Conservation (phyloP, 306 rosid species). For the Senna siamea region DNA sequence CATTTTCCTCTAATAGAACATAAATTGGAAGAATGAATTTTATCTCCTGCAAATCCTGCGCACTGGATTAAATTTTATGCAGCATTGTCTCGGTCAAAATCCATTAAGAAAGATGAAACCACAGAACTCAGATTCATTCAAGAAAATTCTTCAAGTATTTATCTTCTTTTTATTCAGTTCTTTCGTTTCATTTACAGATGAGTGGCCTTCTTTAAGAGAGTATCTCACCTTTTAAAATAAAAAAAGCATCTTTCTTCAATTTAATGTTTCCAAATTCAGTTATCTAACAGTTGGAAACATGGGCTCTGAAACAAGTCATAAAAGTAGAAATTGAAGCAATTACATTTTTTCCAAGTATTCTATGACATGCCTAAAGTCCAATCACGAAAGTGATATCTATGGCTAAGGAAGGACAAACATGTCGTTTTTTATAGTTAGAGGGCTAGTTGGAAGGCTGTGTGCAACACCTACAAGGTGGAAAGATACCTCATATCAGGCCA, state of each 20-base stretch:
- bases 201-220: constrained; percentile 24
- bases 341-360: constrained; percentile 20
- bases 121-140: constrained; percentile 23
- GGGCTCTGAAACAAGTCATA: constrained; percentile 14
- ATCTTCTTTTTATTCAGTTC: constrained; percentile 5
- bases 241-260: neutral
- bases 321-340: constrained; percentile 22
- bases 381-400: constrained; percentile 29
- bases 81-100: neutral
- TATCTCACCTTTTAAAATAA: neutral
- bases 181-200: constrained; percentile 33
- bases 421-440: constrained; percentile 14
- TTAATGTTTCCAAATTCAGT: constrained; percentile 14
- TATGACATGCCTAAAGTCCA: constrained; percentile 21
- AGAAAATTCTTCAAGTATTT: constrained; percentile 20
- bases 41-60: neutral
- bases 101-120: constrained; percentile 16
- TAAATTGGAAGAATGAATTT: constrained; percentile 15
- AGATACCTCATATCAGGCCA: constrained; percentile 43
- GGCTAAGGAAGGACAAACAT: constrained; percentile 16
- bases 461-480: constrained; percentile 40
- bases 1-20: neutral
- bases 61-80: constrained; percentile 5
- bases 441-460: constrained; percentile 37
- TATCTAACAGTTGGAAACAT: neutral